Evolutionary conservation across 1,284 basidiomycete genomes (phyloP).

Genomic region (Heimioporus retisporus): DNA sequence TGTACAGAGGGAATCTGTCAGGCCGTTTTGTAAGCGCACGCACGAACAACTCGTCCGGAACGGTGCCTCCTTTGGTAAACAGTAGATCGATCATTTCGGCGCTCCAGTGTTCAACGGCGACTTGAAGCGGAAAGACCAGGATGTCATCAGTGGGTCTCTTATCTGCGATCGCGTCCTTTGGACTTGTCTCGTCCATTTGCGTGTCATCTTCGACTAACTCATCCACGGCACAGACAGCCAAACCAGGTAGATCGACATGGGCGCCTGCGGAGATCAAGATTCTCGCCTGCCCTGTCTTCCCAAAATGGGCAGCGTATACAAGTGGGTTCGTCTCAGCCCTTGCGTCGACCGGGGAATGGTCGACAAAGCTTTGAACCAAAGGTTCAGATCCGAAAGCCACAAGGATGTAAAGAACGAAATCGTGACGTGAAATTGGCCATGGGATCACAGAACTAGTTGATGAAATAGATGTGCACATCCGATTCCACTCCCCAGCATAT

Average conservation of each 20-base stretch:
- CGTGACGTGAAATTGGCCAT: constrained; percentile 12
- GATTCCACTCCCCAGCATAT: constrained; percentile 12
- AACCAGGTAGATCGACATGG: not conserved
- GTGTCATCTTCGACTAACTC: too few relatives aligned
- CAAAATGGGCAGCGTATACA: constrained; percentile 18
- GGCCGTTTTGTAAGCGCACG: not conserved
- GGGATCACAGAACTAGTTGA: not conserved
- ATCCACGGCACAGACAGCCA: not conserved
- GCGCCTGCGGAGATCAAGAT: constrained; percentile 6
- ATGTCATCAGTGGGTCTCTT: not conserved
- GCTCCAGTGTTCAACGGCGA: constrained; percentile 14
- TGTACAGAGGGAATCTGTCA: constrained; percentile 4
- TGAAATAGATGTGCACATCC: constrained; percentile 2
- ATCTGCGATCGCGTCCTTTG: not conserved
- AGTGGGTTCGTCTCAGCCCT: constrained; percentile 14
- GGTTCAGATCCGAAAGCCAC: constrained; percentile 12
- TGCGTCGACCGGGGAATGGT: not conserved
- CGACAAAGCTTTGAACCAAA: constrained; percentile 7
- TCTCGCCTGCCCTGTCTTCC: constrained; percentile 2
- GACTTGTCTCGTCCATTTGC: not conserved
- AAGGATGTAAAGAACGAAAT: constrained; percentile 17
- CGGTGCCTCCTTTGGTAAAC: not conserved
- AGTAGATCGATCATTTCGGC: constrained; percentile 8
- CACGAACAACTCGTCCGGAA: not conserved
- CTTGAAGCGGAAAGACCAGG: constrained; percentile 6